A percentile compares a stretch with the other conserved stretches of the same genome.
Evolutionary conservation across 73 alveolate species (phyloP).

Genomic region (Stentor coeruleus): DNA sequence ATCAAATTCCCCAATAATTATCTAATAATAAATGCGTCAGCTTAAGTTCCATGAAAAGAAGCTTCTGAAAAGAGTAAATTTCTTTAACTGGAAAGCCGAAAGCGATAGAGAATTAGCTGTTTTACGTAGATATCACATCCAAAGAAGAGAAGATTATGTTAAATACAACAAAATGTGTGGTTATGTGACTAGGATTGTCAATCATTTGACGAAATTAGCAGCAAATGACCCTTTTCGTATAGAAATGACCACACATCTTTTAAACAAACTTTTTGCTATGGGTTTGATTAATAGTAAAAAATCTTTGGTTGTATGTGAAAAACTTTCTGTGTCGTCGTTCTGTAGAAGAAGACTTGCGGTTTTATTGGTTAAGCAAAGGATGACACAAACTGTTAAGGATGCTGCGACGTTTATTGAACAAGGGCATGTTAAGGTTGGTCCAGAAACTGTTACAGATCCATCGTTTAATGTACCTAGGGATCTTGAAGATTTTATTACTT

Average conservation of each 20-base stretch:
- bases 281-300: slow-evolving; percentile 81
- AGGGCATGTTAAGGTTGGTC: slow-evolving; percentile 98
- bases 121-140: slow-evolving; percentile 89
- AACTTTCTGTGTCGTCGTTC: slow-evolving; percentile 90
- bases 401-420: slow-evolving; percentile 69
- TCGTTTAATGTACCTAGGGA: slow-evolving; percentile 95
- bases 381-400: slow-evolving; percentile 70
- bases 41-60: slow-evolving; percentile 98
- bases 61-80: slow-evolving; percentile 94
- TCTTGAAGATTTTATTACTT: slow-evolving; percentile 95
- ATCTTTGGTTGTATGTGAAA: slow-evolving; percentile 76
- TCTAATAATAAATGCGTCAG: slow-evolving; percentile 88
- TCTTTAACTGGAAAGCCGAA: slow-evolving; percentile 95
- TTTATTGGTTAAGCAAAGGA: slow-evolving; percentile 81
- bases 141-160: slow-evolving; percentile 96
- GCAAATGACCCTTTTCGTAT: slow-evolving; percentile 91
- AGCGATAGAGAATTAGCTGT: slow-evolving; percentile 83
- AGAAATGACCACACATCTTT: slow-evolving; percentile 89
- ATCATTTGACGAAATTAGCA: slow-evolving; percentile 81
- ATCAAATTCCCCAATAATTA: slow-evolving; percentile 15
- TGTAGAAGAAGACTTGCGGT: slow-evolving; percentile 98
- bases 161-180: slow-evolving; percentile 96
- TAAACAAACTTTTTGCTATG: slow-evolving; percentile 89
- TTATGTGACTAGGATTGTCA: slow-evolving; percentile 74
- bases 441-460: slow-evolving; percentile 97